Percentiles rank a stretch among this genome's conserved stretches.
phyloP scores from a whole-genome alignment of 2,329 filamentous ascomycete species.

The Monilinia laxa region DNA sequence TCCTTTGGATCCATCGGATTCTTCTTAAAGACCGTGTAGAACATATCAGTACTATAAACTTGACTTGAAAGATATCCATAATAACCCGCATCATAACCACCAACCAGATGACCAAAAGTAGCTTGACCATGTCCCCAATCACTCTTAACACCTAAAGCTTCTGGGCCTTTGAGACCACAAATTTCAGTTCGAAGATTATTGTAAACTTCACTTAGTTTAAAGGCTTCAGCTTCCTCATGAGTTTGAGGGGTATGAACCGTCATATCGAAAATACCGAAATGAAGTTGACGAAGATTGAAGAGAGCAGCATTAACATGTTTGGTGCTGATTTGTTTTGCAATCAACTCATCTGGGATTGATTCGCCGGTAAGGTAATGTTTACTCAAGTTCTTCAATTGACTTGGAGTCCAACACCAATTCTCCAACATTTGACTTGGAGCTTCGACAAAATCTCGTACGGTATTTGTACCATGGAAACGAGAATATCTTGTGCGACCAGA shows the following conservation, averaged over 20 bases:
- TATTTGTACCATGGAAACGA: slow-evolving; percentile 66
- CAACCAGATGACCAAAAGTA: slow-evolving; percentile 79
- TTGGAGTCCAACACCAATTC: slow-evolving; percentile 73
- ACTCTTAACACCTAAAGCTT: slow-evolving; percentile 54
- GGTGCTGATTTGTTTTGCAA: slow-evolving; percentile 70
- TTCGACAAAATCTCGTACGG: slow-evolving; percentile 69
- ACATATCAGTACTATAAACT: slow-evolving; percentile 86
- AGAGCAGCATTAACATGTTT: slow-evolving; percentile 80
- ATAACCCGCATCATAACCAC: slow-evolving; percentile 82
- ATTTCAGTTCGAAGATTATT: slow-evolving; percentile 73
- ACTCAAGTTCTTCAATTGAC: slow-evolving; percentile 64
- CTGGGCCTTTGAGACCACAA: slow-evolving; percentile 70
- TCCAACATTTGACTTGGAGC: slow-evolving; percentile 72
- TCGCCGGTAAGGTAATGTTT: slow-evolving; percentile 71
- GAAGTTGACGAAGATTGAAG: slow-evolving; percentile 74
- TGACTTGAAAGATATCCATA: slow-evolving; percentile 74
- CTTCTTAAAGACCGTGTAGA: slow-evolving; percentile 73
- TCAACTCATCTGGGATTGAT: slow-evolving; percentile 71
- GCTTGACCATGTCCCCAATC: slow-evolving; percentile 76
- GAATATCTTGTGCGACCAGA: slow-evolving; percentile 61
- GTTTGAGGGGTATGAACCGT: slow-evolving; percentile 68
- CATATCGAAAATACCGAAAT: slow-evolving; percentile 85
- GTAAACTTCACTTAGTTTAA: slow-evolving; percentile 67
- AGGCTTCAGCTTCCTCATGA: slow-evolving; percentile 65
- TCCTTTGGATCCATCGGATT: slow-evolving; percentile 75